Base-by-base conservation (phyloP, 129 eudicot genomes). In the Pittosporum tobira region DNA sequence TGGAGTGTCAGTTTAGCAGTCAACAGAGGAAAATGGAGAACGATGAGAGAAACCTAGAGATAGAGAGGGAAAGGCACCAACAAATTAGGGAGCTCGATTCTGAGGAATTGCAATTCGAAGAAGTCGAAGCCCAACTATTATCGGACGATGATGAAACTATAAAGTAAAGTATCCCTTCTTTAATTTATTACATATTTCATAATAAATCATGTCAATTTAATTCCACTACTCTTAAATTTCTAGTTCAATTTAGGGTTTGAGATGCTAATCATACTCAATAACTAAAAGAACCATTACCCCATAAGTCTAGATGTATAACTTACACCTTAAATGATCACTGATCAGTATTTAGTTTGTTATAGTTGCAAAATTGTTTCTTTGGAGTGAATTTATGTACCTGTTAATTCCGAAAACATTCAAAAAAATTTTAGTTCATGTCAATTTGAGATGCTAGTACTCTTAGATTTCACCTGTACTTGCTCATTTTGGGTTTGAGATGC, bases 61-160 rank as follows among this genome's bases (percentile, higher is more conserved):
- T 76, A 29, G 91, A 87, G 74, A 71, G 82, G 29, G 99, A 93
- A 58, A 77, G 75, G 62, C 57, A 69, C 63, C 99, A 81, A 64
- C 91, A 87, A 57, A 87, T 93, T 13, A 60, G 84, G 37, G 79
- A 77, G 82, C 94, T 93, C n/a, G 99, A 93, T 37, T 63, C 71
- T 0, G 99, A 93, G 73, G 99, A 81, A 72, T 75, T 93, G 66
- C 71, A 83, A 60, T 66, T 93, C 43, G 99, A 93, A 77, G 96
- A 87, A 63, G 99, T 93, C 62, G 99, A 87, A 46, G 77, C 63
- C 19, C 81, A 82, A 24, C 86, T 74, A 40, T 81, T 87, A 2
- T 80, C 88, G 23, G 88, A 68, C 23, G 95, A 82, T 23, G 85
- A 85, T 3, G 45, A 18, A 8, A 67, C 40, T 51, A 42, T 38